Evolutionary conservation across 805 yeast species (phyloP).

Genomic region (Torulaspora microellipsoides): DNA sequence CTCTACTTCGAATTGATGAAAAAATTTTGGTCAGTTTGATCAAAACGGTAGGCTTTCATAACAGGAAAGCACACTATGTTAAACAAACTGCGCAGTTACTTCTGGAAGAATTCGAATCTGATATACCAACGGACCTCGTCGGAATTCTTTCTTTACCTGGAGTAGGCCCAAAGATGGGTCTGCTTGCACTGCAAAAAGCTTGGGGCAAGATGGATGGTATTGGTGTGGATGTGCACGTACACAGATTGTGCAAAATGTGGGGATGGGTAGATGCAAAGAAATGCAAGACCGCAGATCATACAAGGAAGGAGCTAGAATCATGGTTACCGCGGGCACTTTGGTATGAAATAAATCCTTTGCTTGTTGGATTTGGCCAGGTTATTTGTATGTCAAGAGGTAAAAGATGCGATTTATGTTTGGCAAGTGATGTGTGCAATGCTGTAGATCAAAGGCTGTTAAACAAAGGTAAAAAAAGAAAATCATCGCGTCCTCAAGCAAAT

Average conservation of each 20-base stretch:
- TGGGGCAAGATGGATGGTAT: slow-evolving; percentile 77
- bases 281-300: slow-evolving; percentile 65
- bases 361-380: slow-evolving; percentile 93
- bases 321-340: slow-evolving; percentile 76
- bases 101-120: slow-evolving; percentile 48
- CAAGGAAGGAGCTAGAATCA: slow-evolving; percentile 59
- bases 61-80: slow-evolving; percentile 68
- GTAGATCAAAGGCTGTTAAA: slow-evolving; percentile 45
- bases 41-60: slow-evolving; percentile 82
- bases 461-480: slow-evolving; percentile 23
- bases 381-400: slow-evolving; percentile 69
- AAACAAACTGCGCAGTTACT: slow-evolving; percentile 56
- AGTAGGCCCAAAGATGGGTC: slow-evolving; percentile 95
- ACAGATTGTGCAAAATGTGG: slow-evolving; percentile 75
- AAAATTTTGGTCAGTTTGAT: slow-evolving; percentile 59
- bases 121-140: slow-evolving; percentile 65
- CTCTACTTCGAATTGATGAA: slow-evolving; percentile 48
- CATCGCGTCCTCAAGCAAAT: background rate
- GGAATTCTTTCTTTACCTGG: slow-evolving; percentile 76
- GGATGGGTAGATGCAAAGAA: slow-evolving; percentile 56
- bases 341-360: slow-evolving; percentile 77
- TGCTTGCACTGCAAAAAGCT: slow-evolving; percentile 70
- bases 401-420: slow-evolving; percentile 69
- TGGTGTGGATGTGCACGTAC: slow-evolving; percentile 94
- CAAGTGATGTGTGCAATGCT: slow-evolving; percentile 53